A percentile compares a stretch with the other conserved stretches of the same genome.
Evolutionary conservation across 1,284 basidiomycete genomes (phyloP).

Genomic region (Rhodotorula sp.): DNA sequence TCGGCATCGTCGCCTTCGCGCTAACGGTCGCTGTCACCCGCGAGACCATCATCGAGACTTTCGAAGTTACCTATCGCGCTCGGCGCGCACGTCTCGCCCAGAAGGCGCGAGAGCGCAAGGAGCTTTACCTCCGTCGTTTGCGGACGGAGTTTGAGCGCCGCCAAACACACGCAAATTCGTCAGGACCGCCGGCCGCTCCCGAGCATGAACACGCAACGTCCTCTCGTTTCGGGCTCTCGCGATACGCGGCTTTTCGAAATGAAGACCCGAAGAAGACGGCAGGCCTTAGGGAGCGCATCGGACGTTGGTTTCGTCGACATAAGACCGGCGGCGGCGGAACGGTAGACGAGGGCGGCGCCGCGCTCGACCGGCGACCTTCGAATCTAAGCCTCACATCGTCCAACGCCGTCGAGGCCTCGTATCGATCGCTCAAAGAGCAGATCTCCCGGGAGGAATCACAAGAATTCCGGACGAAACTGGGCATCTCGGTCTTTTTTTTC

Average conservation of each 20-base stretch:
- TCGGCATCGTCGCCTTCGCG: constrained; percentile 52
- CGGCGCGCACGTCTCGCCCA: constrained; percentile 51
- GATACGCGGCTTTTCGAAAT: too few relatives aligned
- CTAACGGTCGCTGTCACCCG: constrained; percentile 65
- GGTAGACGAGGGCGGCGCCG: not conserved
- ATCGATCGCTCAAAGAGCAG: constrained; percentile 45
- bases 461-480: constrained; percentile 46
- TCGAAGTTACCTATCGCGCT: constrained; percentile 48
- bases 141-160: not conserved
- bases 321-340: not conserved
- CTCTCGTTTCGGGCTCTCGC: too few relatives aligned
- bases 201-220: not conserved
- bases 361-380: not conserved
- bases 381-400: not conserved
- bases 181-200: not conserved
- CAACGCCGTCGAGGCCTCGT: constrained; percentile 42
- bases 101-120: constrained; percentile 22
- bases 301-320: not conserved
- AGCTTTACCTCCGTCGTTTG: not conserved
- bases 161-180: too few relatives aligned
- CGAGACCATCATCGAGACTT: constrained; percentile 65
- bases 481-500: constrained; percentile 60
- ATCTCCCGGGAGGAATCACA: constrained; percentile 51
- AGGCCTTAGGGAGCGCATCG: not conserved
- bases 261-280: too few relatives aligned